Evolutionary conservation across 805 yeast species (phyloP).

Genomic region (Pichia occidentalis): DNA sequence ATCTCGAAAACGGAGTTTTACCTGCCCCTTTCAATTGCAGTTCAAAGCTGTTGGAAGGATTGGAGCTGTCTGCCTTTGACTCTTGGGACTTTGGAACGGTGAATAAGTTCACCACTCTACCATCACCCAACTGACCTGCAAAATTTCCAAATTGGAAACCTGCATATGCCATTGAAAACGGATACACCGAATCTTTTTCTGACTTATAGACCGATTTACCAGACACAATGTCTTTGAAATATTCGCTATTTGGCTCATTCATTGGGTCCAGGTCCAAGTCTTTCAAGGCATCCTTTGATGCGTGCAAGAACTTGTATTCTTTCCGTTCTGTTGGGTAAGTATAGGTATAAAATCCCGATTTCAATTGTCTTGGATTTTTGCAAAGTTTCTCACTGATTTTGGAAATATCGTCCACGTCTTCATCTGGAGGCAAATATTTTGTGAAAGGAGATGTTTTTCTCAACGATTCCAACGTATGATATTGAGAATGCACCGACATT

Average conservation of each 20-base stretch:
- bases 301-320: conserved; percentile 46
- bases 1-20: conserved; percentile 82
- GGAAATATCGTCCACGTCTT: conserved; percentile 21
- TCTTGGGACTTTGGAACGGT: conserved; percentile 59
- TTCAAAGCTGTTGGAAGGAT: conserved; percentile 43
- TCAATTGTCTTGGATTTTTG: conserved; percentile 35
- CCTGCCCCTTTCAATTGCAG: conserved; percentile 92
- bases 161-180: conserved; percentile 88
- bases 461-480: conserved; percentile 14
- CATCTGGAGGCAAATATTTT: conserved; percentile 24
- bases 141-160: conserved; percentile 95
- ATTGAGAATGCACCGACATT: too few relatives aligned
- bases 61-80: too few relatives aligned
- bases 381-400: conserved; percentile 18
- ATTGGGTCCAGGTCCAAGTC: conserved; percentile 56
- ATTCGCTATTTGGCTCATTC: conserved; percentile 17
- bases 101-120: conserved; percentile 79
- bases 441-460: conserved; percentile 29
- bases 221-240: conserved; percentile 47
- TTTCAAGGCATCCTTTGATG: conserved; percentile 51
- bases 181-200: conserved; percentile 38
- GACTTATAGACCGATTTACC: conserved; percentile 44
- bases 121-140: conserved; percentile 98
- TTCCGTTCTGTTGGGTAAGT: conserved; percentile 59
- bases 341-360: conserved; percentile 67